Evolutionary conservation across 176 grass and related monocot genomes (phyloP).

Genomic region (Musa schizocarpa): DNA sequence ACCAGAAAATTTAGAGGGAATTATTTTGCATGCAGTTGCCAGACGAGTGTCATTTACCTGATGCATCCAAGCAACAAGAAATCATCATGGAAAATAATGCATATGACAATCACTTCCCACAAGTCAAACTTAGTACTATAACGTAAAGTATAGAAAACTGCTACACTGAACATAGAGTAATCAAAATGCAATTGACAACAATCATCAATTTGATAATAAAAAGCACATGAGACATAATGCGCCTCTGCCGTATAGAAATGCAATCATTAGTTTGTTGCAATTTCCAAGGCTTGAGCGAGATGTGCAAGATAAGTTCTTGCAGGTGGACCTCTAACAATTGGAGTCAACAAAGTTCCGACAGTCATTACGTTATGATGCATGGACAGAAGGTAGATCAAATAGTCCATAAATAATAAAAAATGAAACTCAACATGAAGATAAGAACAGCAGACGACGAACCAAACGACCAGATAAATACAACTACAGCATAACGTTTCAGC

Average conservation of each 20-base stretch:
- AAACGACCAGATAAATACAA: too few relatives aligned
- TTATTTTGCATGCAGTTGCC: constrained; percentile 76
- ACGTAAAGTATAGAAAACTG: neutral
- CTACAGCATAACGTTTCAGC: neutral
- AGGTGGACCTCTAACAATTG: too few relatives aligned
- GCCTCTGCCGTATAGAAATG: too few relatives aligned
- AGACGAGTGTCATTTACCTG: constrained; percentile 68
- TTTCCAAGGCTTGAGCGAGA: too few relatives aligned
- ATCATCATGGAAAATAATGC: neutral
- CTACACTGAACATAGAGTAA: neutral
- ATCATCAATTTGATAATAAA: neutral
- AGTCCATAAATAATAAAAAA: too few relatives aligned
- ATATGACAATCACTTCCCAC: neutral
- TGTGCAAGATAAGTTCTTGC: too few relatives aligned
- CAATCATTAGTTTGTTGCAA: too few relatives aligned
- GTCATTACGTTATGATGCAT: too few relatives aligned
- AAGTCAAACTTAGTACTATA: neutral
- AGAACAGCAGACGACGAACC: too few relatives aligned
- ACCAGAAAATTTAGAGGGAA: constrained; percentile 76
- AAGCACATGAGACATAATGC: neutral
- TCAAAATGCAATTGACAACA: neutral
- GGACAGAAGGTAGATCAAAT: too few relatives aligned
- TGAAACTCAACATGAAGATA: too few relatives aligned
- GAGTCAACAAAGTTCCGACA: too few relatives aligned
- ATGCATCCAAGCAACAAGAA: neutral